Conservation (phyloP, 139 green algal genomes). For the Coccomyxa sp. region DNA sequence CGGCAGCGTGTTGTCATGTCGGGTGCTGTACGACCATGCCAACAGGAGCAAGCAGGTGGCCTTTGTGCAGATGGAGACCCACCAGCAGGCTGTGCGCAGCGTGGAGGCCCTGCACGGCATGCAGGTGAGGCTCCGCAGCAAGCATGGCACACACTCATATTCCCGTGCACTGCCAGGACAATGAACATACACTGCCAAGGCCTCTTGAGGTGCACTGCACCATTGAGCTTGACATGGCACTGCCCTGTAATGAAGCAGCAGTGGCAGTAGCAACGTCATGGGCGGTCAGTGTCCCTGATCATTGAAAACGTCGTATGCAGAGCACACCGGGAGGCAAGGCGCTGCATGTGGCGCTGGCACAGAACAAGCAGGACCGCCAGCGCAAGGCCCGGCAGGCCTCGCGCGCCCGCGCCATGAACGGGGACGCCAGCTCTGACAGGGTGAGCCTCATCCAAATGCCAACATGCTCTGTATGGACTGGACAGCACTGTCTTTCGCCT, state of each 20-base stretch:
- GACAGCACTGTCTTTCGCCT: no score
- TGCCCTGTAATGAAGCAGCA: neutral
- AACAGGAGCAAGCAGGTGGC: neutral
- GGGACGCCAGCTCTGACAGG: no score
- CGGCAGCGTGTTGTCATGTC: neutral
- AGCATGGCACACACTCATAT: neutral
- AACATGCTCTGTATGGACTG: no score
- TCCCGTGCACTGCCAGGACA: neutral
- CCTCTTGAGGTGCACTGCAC: neutral
- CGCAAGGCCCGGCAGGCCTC: neutral
- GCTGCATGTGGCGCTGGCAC: constrained; percentile 2
- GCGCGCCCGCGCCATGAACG: no score
- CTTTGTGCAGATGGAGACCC: neutral
- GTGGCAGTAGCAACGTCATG: neutral
- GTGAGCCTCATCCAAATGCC: no score
- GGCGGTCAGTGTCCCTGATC: neutral
- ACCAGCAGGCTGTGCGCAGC: neutral
- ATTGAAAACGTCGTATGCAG: neutral
- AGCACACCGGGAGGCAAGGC: neutral
- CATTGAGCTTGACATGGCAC: neutral
- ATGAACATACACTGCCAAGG: neutral
- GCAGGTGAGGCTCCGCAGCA: neutral
- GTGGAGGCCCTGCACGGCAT: neutral
- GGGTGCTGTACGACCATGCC: neutral
- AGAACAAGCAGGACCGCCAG: neutral